Conservation (phyloP, 768 basidiomycete genomes). For the Amanita thiersii region DNA sequence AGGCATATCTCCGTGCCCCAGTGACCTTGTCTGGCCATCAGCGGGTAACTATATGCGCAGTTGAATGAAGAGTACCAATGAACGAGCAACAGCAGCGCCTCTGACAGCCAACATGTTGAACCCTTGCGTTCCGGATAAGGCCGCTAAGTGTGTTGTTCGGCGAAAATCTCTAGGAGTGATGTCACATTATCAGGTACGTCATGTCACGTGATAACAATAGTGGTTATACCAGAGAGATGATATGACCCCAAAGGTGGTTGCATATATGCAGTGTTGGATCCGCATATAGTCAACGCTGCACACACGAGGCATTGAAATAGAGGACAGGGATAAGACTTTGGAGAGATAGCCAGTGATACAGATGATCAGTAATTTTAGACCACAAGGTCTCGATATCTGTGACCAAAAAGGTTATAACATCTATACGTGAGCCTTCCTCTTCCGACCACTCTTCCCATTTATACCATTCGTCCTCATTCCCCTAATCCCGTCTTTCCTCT, state of each 20-base stretch:
- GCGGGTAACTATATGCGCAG: neutral
- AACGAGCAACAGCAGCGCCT: conserved; percentile 30
- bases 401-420: neutral
- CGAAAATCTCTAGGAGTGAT: no score
- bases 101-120: conserved; percentile 36
- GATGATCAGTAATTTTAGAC: neutral
- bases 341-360: neutral
- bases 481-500: neutral
- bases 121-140: neutral
- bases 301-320: no score
- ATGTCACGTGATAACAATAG: no score
- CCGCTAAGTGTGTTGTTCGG: neutral
- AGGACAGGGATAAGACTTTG: no score
- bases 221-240: no score
- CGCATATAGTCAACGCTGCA: no score
- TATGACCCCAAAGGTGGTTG: no score
- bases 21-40: neutral
- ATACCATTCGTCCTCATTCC: neutral
- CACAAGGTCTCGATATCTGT: neutral
- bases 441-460: conserved; percentile 3
- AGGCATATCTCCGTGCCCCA: conserved; percentile 21
- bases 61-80: conserved; percentile 24
- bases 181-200: no score
- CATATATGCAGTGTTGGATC: no score
- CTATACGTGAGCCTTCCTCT: neutral